phyloP scores from a whole-genome alignment of 2,329 filamentous ascomycete genomes.

The Aureobasidium lini region DNA sequence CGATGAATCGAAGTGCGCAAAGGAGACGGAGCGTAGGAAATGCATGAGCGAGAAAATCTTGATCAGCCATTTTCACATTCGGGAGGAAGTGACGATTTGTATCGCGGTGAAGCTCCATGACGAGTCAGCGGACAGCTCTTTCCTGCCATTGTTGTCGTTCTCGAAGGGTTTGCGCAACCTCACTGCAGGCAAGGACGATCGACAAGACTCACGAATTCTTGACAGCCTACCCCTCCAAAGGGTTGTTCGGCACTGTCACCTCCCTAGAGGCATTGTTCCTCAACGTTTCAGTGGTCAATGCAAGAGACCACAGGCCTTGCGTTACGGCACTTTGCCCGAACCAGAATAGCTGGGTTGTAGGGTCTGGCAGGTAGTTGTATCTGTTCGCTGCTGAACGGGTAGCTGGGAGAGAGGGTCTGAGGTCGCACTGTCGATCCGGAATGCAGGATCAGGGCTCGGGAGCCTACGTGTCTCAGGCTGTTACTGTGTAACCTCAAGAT shows the following conservation, averaged over 20 bases:
- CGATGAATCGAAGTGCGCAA: not conserved
- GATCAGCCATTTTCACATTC: not conserved
- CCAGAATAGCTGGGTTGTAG: too few species aligned
- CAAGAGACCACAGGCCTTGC: not conserved
- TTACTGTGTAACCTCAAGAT: not conserved
- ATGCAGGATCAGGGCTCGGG: not conserved
- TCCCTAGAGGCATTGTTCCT: not conserved
- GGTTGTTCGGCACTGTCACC: not conserved
- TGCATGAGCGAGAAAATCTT: not conserved
- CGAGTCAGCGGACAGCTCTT: not conserved
- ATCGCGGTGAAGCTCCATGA: not conserved
- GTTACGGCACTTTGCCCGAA: not conserved
- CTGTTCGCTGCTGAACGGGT: not conserved
- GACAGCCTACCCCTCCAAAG: not conserved
- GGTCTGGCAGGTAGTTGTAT: not conserved
- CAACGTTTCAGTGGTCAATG: not conserved
- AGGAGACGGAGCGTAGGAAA: not conserved
- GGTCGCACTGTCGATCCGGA: not conserved
- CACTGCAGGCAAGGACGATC: not conserved
- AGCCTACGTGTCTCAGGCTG: not conserved
- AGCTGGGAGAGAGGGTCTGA: not conserved
- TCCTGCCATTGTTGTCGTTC: not conserved
- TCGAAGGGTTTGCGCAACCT: constrained; percentile 1
- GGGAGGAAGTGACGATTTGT: constrained; percentile 10
- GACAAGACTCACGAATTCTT: not conserved